Evolutionary conservation across 1,284 basidiomycete genomes (phyloP).

Genomic region (Boletus semigastroideus): DNA sequence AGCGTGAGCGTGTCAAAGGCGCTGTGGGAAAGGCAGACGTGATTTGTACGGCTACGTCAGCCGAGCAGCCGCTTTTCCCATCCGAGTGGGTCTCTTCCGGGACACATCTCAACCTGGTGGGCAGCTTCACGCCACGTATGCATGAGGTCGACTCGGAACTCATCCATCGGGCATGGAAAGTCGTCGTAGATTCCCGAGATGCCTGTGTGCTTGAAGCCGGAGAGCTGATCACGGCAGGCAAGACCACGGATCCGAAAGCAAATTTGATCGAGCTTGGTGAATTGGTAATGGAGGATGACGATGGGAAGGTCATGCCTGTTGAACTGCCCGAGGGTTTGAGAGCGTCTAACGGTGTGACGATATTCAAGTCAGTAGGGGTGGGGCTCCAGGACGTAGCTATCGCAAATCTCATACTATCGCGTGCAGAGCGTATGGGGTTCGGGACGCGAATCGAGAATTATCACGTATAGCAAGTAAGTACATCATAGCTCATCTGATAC

Average conservation of each 20-base stretch:
- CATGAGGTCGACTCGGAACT: conserved; percentile 67
- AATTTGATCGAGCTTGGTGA: conserved; percentile 64
- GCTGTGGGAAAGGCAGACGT: conserved; percentile 48
- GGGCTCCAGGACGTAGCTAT: conserved; percentile 78
- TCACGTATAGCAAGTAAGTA: conserved; percentile 25
- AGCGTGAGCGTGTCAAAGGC: conserved; percentile 13
- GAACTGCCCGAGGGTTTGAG: conserved; percentile 33
- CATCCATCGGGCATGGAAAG: conserved; percentile 46
- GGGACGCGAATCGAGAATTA: conserved; percentile 35
- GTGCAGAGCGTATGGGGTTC: conserved; percentile 37
- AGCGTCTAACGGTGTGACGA: conserved; percentile 48
- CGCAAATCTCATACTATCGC: conserved; percentile 45
- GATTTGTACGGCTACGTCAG: conserved; percentile 78
- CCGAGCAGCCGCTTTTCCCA: conserved; percentile 68
- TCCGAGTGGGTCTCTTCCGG: conserved; percentile 58
- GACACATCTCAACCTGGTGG: conserved; percentile 74
- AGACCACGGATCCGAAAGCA: conserved; percentile 39
- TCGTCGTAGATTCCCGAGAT: conserved; percentile 73
- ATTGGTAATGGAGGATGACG: conserved; percentile 38
- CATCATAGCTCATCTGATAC: no score
- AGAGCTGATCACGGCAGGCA: conserved; percentile 62
- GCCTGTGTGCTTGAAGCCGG: conserved; percentile 77
- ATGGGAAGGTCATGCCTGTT: conserved; percentile 17
- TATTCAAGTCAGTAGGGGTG: conserved; percentile 76
- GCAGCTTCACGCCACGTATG: conserved; percentile 84